A percentile compares a stretch with the other conserved stretches of the same genome.
phyloP scores from a whole-genome alignment of 2,329 filamentous ascomycete genomes.

The Epichloe brachyelytri region DNA sequence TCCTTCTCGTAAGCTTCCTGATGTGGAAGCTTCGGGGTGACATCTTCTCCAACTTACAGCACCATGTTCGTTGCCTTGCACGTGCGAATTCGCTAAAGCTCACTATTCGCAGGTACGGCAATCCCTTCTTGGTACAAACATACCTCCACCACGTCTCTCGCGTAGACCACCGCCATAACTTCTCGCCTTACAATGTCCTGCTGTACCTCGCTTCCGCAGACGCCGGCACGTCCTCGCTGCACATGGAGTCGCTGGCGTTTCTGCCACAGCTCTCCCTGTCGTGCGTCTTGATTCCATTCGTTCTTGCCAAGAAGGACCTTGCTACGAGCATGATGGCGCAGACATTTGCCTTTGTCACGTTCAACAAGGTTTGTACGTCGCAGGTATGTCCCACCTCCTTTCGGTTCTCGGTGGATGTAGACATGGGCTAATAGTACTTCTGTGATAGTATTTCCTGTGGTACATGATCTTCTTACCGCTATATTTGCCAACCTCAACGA shows the following conservation, averaged over 20 bases:
- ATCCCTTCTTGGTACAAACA: slow-evolving; percentile 75
- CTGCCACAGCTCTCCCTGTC: slow-evolving; percentile 76
- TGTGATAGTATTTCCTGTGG: slow-evolving; percentile 83
- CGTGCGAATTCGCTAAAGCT: not conserved
- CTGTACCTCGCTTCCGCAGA: slow-evolving; percentile 73
- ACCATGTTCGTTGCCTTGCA: not conserved
- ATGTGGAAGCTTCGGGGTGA: not conserved
- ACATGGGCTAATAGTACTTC: too few species aligned
- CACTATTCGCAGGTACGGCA: slow-evolving; percentile 48
- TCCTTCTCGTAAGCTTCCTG: not conserved
- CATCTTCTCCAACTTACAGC: not conserved
- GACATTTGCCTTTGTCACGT: slow-evolving; percentile 92
- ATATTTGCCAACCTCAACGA: slow-evolving; percentile 69
- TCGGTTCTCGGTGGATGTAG: too few species aligned
- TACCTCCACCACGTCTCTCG: slow-evolving; percentile 87
- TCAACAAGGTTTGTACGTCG: slow-evolving; percentile 98
- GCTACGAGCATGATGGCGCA: slow-evolving; percentile 81
- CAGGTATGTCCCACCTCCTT: slow-evolving; percentile 46
- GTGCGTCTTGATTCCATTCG: slow-evolving; percentile 60
- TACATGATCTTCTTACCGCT: slow-evolving; percentile 89
- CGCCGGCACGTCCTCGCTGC: slow-evolving; percentile 26
- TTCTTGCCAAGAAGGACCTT: slow-evolving; percentile 68
- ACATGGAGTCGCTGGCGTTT: slow-evolving; percentile 73
- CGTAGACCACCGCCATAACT: slow-evolving; percentile 95
- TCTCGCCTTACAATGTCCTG: slow-evolving; percentile 88